Percentiles rank a stretch among this genome's conserved stretches.
These are phyloP conservation scores for Tetrahymena borealis DNA, from an alignment of 73 alveolate genomes.

Conservation along the genomic window DNA sequence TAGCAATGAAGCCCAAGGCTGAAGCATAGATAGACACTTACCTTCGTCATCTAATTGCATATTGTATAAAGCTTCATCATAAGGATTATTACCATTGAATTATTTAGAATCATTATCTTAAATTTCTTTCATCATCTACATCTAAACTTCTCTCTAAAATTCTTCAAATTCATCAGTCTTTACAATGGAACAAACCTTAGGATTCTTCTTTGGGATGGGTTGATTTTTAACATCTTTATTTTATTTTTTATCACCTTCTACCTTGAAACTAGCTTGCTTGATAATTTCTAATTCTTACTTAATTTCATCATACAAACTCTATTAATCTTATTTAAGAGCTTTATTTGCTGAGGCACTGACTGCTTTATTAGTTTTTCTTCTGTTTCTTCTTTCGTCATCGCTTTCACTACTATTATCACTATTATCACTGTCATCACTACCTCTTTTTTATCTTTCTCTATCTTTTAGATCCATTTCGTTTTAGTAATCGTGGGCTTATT, in stretches of 20 bases:
- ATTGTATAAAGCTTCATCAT: background rate
- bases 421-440: background rate
- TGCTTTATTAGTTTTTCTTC: background rate
- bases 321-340: background rate
- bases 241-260: background rate
- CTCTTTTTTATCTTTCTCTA: background rate
- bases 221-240: background rate
- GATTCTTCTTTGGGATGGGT: background rate
- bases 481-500: background rate
- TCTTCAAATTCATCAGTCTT: background rate
- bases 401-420: background rate
- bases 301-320: background rate
- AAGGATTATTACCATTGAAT: background rate
- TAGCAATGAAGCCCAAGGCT: slow-evolving; percentile 72
- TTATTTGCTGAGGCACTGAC: background rate
- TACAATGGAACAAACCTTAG: background rate
- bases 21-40: slow-evolving; percentile 66
- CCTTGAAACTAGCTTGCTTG: background rate
- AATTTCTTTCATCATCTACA: background rate
- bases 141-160: background rate
- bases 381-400: background rate
- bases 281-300: background rate
- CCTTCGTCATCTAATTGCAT: slow-evolving; percentile 38
- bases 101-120: background rate
- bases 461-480: background rate